Evolutionary conservation across 2,329 filamentous ascomycete species (phyloP).

Genomic region (Exserohilum turcica): DNA sequence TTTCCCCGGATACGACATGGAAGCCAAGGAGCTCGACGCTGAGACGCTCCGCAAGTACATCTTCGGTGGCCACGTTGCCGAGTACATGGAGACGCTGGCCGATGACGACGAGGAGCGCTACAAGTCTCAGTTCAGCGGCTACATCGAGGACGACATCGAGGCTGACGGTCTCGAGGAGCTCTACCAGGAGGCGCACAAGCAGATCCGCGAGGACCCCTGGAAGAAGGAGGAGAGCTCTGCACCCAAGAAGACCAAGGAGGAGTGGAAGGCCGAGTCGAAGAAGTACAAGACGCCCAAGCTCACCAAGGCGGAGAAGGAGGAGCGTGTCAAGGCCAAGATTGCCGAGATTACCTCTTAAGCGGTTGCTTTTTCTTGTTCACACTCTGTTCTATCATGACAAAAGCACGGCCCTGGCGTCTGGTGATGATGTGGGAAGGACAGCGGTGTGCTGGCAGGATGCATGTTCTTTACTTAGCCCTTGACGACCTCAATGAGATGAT

Average conservation of each 20-base stretch:
- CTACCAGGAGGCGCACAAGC: conserved; percentile 91
- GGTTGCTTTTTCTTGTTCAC: conserved; percentile 20
- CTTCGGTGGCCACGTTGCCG: conserved; percentile 95
- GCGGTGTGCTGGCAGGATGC: conserved; percentile 32
- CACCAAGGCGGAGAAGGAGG: conserved; percentile 79
- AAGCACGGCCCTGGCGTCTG: conserved; percentile 46
- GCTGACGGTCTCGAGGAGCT: conserved; percentile 96
- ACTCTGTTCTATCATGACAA: conserved; percentile 38
- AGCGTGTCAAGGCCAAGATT: conserved; percentile 89
- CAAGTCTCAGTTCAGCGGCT: conserved; percentile 97
- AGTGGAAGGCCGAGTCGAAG: conserved; percentile 94
- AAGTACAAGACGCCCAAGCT: conserved; percentile 83
- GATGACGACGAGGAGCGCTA: conserved; percentile 99
- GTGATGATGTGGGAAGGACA: conserved; percentile 40
- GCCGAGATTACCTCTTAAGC: conserved; percentile 68
- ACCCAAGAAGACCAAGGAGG: conserved; percentile 94
- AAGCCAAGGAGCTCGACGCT: conserved; percentile 95
- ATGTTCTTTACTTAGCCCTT: conserved; percentile 38
- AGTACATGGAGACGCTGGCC: conserved; percentile 99
- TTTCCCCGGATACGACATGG: conserved; percentile 98
- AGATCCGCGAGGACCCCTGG: conserved; percentile 96
- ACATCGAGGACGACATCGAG: conserved; percentile 96
- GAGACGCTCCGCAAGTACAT: conserved; percentile 99
- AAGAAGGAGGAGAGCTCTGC: conserved; percentile 81
- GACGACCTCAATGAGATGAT: conserved; percentile 39